Evolutionary conservation across 768 basidiomycete species (phyloP).

Genomic region (Mycena vulgaris): DNA sequence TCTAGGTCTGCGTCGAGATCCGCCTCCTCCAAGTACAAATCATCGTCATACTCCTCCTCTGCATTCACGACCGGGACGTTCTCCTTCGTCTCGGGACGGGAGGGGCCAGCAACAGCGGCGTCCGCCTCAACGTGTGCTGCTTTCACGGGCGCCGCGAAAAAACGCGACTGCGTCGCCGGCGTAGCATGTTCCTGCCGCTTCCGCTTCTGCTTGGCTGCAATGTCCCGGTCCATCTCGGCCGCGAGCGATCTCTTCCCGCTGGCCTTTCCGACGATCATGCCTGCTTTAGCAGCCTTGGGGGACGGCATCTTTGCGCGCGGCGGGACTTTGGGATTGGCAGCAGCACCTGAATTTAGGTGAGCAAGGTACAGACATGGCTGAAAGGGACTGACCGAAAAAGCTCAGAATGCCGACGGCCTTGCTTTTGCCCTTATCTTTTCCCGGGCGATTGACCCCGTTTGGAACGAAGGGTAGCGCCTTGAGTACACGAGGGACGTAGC

Average conservation of each 20-base stretch:
- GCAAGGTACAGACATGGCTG: constrained; percentile 6
- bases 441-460: constrained; percentile 40
- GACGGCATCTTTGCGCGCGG: constrained; percentile 40
- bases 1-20: constrained; percentile 37
- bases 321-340: constrained; percentile 58
- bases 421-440: constrained; percentile 67
- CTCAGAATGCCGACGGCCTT: constrained; percentile 64
- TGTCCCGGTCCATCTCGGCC: constrained; percentile 79
- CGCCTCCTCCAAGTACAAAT: constrained; percentile 29
- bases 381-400: constrained; percentile 72
- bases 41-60: constrained; percentile 24
- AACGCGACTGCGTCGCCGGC: constrained; percentile 47
- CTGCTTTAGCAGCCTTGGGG: constrained; percentile 37
- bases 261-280: constrained; percentile 62
- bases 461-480: constrained; percentile 54
- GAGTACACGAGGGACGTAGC: constrained; percentile 67
- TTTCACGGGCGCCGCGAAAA: constrained; percentile 37
- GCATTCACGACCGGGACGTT: constrained; percentile 31
- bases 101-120: constrained; percentile 28
- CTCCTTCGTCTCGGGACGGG: constrained; percentile 34
- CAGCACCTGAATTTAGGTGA: constrained; percentile 47
- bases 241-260: constrained; percentile 85
- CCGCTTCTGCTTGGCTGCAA: constrained; percentile 66
- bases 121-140: constrained; percentile 18
- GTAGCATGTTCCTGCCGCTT: constrained; percentile 55